Percentiles rank a stretch among this genome's conserved stretches.
Conservation (phyloP, 805 yeast genomes). For the Kuraishia ogatae region DNA sequence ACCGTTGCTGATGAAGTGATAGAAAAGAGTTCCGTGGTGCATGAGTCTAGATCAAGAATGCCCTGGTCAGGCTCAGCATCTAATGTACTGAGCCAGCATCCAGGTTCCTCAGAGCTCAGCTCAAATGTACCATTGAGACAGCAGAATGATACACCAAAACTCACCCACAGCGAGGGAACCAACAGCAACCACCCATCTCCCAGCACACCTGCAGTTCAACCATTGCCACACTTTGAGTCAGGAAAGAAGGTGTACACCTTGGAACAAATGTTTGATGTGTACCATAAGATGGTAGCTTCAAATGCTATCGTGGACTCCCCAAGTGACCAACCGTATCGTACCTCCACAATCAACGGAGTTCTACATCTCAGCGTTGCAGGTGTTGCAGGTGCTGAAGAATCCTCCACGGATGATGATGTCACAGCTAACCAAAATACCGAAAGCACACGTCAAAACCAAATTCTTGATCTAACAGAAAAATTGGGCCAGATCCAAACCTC, state of each 20-base stretch:
- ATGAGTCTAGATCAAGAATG: not conserved
- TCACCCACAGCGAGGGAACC: constrained; percentile 7
- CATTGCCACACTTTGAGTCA: not conserved
- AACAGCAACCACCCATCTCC: constrained; percentile 4
- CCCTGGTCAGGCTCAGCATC: not conserved
- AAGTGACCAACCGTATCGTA: constrained; percentile 21
- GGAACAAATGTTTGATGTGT: constrained; percentile 45
- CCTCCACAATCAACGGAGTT: constrained; percentile 14
- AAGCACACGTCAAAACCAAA: constrained; percentile 9
- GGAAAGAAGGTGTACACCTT: constrained; percentile 28
- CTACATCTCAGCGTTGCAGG: constrained; percentile 11
- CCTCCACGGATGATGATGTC: constrained; percentile 14
- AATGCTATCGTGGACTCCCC: constrained; percentile 18
- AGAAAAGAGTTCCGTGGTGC: not conserved
- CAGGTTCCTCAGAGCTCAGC: not conserved
- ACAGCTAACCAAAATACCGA: not conserved
- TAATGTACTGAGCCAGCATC: not conserved
- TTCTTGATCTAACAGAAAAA: not conserved
- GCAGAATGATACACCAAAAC: not conserved
- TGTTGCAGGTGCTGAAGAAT: constrained; percentile 11
- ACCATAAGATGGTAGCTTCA: constrained; percentile 29
- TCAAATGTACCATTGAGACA: not conserved
- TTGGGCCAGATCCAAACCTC: not conserved
- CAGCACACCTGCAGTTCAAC: not conserved
- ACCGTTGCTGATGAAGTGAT: not conserved